These are phyloP conservation scores for Candida methanosorbosa DNA, from an alignment of 805 yeast species.

Conservation along the genomic window DNA sequence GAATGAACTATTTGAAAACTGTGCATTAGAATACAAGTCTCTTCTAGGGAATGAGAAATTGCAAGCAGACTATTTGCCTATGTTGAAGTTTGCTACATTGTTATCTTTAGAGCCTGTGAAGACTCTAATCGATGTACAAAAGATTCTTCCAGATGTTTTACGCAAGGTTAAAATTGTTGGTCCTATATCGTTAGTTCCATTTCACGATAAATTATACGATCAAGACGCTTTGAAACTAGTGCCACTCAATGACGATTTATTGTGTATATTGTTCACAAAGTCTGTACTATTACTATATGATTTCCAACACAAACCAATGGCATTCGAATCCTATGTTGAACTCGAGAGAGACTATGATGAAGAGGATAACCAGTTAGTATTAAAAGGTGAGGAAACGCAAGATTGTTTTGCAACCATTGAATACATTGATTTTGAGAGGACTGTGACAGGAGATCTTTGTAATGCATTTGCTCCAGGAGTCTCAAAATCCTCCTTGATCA, in stretches of 20 bases:
- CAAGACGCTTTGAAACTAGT: slow-evolving; percentile 27
- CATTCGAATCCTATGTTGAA: slow-evolving; percentile 10
- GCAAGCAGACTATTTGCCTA: slow-evolving; percentile 3
- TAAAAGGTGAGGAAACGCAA: background rate
- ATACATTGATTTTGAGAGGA: too few species aligned
- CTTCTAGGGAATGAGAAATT: background rate
- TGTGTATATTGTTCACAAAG: slow-evolving; percentile 13
- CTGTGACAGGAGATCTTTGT: too few species aligned
- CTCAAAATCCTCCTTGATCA: too few species aligned
- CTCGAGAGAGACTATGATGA: background rate
- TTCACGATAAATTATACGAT: slow-evolving; percentile 43
- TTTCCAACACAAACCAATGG: slow-evolving; percentile 15
- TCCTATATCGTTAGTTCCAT: slow-evolving; percentile 46
- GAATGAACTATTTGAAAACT: slow-evolving; percentile 17
- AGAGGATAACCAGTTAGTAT: background rate
- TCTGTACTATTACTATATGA: slow-evolving; percentile 14
- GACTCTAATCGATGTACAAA: slow-evolving; percentile 1
- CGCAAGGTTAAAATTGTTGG: slow-evolving; percentile 28
- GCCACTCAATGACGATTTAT: slow-evolving; percentile 16
- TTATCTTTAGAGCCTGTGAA: slow-evolving; percentile 8
- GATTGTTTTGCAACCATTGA: background rate
- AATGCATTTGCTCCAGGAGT: too few species aligned
- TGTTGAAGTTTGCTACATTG: slow-evolving; percentile 17
- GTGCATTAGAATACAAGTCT: slow-evolving; percentile 12
- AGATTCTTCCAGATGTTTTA: slow-evolving; percentile 10